Base-by-base conservation (phyloP, 2,329 filamentous ascomycete genomes). In the Scolecobasidium constrictum region DNA sequence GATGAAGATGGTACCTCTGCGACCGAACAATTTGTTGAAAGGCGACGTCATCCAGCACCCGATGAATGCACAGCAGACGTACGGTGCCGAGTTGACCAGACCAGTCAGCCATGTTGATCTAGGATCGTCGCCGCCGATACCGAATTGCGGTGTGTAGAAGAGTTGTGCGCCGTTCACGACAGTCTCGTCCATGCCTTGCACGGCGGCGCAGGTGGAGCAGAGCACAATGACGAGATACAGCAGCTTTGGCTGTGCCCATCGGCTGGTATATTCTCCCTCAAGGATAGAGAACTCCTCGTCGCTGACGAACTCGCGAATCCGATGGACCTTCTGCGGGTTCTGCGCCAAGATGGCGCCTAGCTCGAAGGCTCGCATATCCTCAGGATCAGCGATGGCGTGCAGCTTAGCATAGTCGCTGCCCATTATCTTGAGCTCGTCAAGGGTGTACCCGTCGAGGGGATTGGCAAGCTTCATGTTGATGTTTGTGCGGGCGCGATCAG, bases 41-140 rank as follows among this genome's bases (percentile, higher is more conserved):
- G 83, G 82, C 28, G 79, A 76, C 0, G 80, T 85, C 37, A 81
- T 65, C 82, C 83, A 86, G 59, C 81, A 86, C 16, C 81, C 79
- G 38, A 81, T 58, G 35, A 84, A 60, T 3, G 80, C 78, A 49
- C 77, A 85, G 61, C 77, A 77, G 17, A 85, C 69, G 49, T 81
- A 80, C 0, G 75, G 75, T 0, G 71, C 71, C 1, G 67, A 68
- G 54, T 84, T 84, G 28, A 73, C 64, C 5, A 82, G 67, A 12
- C 77, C 81, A 3, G 74, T 56, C 2, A 83, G 63, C 78, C 78
- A 78, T 40, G 70, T 63, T 26, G 68, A 68, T 31, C 71, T 56
- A 19, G 66, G 48, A 52, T 69, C 63, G 38, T 58, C 48, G 40
- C 62, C 56, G 46, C 60, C 67, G 42, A 83, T 81, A 16, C 72